Conservation (phyloP, 2,329 filamentous ascomycete species). For the Albophoma yamanashiensis region DNA sequence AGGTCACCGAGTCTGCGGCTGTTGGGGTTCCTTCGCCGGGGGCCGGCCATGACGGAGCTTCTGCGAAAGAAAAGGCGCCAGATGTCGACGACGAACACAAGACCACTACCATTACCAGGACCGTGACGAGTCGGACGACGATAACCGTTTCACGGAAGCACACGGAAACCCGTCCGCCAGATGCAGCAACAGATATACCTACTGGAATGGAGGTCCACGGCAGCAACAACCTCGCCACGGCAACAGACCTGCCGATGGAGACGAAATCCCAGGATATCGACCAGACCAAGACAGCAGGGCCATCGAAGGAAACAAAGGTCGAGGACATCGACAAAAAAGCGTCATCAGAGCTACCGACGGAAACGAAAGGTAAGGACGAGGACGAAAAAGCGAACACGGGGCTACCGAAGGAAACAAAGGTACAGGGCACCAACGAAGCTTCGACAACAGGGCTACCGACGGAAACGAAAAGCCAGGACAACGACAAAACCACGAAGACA, state of each 20-base stretch:
- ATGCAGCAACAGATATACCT: not conserved
- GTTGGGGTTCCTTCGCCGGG: not conserved
- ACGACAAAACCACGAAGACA: not conserved
- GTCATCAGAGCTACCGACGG: not conserved
- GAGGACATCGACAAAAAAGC: not conserved
- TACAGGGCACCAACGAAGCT: not conserved
- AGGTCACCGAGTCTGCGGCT: not conserved
- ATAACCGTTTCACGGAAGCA: constrained; percentile 6
- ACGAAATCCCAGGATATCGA: not conserved
- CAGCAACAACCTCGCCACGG: not conserved
- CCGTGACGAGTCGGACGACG: constrained; percentile 4
- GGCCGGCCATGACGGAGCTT: not conserved
- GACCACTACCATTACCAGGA: constrained; percentile 12
- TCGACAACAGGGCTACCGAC: not conserved
- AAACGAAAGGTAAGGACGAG: not conserved
- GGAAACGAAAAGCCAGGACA: not conserved
- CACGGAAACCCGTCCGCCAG: not conserved
- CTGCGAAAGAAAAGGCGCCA: not conserved
- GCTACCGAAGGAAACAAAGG: not conserved
- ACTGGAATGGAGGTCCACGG: not conserved
- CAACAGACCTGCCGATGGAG: not conserved
- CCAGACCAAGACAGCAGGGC: too few species aligned
- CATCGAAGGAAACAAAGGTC: not conserved
- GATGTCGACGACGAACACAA: constrained; percentile 7
- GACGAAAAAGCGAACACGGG: not conserved